Conservation (phyloP, 2,329 filamentous ascomycete species). For the Diaporthe citrichinensis region DNA sequence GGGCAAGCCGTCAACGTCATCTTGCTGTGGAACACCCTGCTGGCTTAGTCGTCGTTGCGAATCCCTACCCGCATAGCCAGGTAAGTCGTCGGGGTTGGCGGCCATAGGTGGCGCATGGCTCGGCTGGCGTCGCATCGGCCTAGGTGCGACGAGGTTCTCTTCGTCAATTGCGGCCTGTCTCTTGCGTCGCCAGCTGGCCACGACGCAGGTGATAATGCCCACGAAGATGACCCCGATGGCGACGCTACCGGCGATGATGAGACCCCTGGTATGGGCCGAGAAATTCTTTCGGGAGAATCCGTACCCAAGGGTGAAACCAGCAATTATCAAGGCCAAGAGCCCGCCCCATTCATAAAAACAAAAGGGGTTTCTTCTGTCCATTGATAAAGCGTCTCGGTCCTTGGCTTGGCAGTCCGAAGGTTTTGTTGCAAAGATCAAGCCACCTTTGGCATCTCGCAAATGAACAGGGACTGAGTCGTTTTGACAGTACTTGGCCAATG, state of each 20-base stretch:
- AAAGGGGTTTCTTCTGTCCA: neutral
- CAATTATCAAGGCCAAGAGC: neutral
- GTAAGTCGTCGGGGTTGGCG: neutral
- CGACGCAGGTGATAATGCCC: neutral
- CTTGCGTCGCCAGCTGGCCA: neutral
- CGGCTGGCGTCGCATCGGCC: neutral
- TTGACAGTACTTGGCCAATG: too few species aligned
- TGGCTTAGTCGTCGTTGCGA: neutral
- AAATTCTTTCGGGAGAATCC: neutral
- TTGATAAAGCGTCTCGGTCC: neutral
- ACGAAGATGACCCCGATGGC: neutral
- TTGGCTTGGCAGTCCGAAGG: neutral
- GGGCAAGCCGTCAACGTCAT: neutral
- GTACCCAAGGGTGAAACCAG: neutral
- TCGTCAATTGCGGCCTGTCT: neutral
- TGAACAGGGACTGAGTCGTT: neutral
- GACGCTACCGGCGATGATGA: constrained; percentile 10
- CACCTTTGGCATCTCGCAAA: neutral
- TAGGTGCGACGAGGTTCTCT: neutral
- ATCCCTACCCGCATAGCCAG: neutral
- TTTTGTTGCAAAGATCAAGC: neutral
- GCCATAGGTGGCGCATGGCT: neutral
- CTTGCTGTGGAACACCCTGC: neutral
- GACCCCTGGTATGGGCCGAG: neutral
- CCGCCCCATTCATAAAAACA: neutral